A percentile compares a stretch with the other conserved stretches of the same genome.
phyloP scores from a whole-genome alignment of 345 rosid species.

The Corchorus capsularis region DNA sequence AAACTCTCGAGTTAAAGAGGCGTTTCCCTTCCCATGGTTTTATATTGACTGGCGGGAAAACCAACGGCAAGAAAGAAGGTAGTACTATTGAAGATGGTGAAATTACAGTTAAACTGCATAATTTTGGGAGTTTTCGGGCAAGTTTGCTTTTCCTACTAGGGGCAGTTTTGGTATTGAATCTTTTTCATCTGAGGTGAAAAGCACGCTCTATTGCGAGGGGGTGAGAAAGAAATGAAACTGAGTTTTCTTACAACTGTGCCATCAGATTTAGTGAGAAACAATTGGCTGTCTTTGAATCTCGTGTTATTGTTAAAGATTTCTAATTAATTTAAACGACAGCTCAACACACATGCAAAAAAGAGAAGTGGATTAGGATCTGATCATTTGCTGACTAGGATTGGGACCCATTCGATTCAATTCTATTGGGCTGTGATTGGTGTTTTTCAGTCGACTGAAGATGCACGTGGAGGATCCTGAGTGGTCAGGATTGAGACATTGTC shows the following conservation, averaged over 20 bases:
- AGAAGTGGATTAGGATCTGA: conserved; percentile 25
- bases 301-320: background rate
- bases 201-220: background rate
- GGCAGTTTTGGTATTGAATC: background rate
- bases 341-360: background rate
- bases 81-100: background rate
- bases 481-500: background rate
- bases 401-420: conserved; percentile 18
- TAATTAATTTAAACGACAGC: background rate
- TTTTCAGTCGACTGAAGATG: background rate
- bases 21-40: background rate
- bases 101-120: background rate
- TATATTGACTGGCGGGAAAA: conserved; percentile 14
- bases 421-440: background rate
- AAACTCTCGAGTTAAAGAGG: background rate
- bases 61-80: background rate
- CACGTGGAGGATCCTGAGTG: background rate
- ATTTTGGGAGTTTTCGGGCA: background rate
- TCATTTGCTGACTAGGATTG: conserved; percentile 23
- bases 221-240: background rate
- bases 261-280: background rate
- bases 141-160: background rate
- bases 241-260: background rate
- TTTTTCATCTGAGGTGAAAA: background rate
- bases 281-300: background rate